Evolutionary conservation across 1,139 yeast genomes (phyloP), one percentile per base, ranked within the genome.

Genomic region (Geotrichum restrictum): DNA sequence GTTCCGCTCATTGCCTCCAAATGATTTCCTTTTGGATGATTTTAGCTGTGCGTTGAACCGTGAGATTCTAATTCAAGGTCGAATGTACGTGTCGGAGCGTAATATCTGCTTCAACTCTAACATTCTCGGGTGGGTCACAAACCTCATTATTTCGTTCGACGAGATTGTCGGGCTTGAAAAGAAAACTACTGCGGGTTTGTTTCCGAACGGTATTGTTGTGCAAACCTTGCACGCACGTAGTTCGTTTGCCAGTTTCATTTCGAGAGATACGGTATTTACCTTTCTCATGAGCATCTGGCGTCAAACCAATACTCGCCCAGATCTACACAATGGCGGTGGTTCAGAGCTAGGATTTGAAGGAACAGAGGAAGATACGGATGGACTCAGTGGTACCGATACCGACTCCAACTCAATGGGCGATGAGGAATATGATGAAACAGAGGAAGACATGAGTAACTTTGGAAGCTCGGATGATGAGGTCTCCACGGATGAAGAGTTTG

Each of bases 101-200:
- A 81, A 85, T 62, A 68, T 93, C 1, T 88, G 97, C 65, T 94
- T 94, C 73, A 85, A 88, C 63, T 88, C 97, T n/a, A 88, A 88
- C 63, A 75, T 93, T 44, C 73, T 94, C 48, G 97, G 97, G 0
- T 91, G 96, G 96, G 88, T 88, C 1, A 88, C 97, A 2, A 87
- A 80, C 59, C 69, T 91, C 41, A 79, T 85, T 5, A 78, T 93
- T 31, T 82, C 88, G 1, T 79, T 85, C 62, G 79, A 77, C 47
- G 96, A 89, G 54, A 81, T 93, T 42, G 74, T 80, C 3, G 75
- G 79, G 24, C 77, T 93, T 60, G 96, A 89, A 61, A 87, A 88
- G 69, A 82, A 82, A 58, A 77, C 82, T 42, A 88, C 96, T 0
- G 96, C 89, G 1, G 96, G 95, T 0, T 73, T 93, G 32, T 88